Conservation (phyloP, 805 yeast species). For the Starmerella geochares region DNA sequence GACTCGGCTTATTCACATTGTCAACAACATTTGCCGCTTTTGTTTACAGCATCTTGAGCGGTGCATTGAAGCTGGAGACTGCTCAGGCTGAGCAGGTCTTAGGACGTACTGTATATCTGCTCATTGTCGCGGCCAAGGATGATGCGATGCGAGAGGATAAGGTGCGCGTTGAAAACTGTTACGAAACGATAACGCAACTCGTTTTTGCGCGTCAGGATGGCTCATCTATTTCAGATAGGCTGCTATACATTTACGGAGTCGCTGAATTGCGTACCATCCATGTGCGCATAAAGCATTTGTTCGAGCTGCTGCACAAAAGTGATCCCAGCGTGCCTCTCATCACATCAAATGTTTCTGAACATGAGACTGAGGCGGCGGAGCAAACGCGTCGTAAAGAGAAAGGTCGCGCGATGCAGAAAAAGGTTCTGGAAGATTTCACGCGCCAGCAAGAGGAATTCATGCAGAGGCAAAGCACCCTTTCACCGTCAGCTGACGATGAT, state of each 20-base stretch:
- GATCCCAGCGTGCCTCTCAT: conserved; percentile 15
- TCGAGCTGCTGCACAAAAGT: conserved; percentile 14
- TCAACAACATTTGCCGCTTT: conserved; percentile 26
- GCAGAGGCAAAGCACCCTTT: conserved; percentile 37
- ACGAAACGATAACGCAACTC: conserved; percentile 13
- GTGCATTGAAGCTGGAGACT: conserved; percentile 19
- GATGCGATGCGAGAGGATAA: conserved; percentile 23
- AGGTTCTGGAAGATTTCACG: conserved; percentile 66
- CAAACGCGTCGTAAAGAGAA: conserved; percentile 51
- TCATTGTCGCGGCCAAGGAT: conserved; percentile 49
- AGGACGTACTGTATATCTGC: conserved; percentile 51
- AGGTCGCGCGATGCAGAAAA: conserved; percentile 61
- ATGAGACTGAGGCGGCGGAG: conserved; percentile 28
- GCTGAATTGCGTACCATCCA: conserved; percentile 8
- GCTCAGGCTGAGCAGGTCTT: conserved; percentile 47
- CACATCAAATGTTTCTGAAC: conserved; percentile 28
- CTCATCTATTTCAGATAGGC: conserved; percentile 18
- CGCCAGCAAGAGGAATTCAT: conserved; percentile 71
- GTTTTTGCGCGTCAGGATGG: conserved; percentile 7
- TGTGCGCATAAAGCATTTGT: conserved; percentile 13
- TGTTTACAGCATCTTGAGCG: conserved; percentile 16
- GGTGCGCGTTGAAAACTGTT: conserved; percentile 5
- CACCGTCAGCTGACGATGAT: conserved; percentile 30
- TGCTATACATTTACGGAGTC: conserved; percentile 11
- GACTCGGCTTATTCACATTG: conserved; percentile 27